These are phyloP conservation scores for Aureobasidium sp. DNA, from an alignment of 2,329 filamentous ascomycete species.

Conservation along the genomic window DNA sequence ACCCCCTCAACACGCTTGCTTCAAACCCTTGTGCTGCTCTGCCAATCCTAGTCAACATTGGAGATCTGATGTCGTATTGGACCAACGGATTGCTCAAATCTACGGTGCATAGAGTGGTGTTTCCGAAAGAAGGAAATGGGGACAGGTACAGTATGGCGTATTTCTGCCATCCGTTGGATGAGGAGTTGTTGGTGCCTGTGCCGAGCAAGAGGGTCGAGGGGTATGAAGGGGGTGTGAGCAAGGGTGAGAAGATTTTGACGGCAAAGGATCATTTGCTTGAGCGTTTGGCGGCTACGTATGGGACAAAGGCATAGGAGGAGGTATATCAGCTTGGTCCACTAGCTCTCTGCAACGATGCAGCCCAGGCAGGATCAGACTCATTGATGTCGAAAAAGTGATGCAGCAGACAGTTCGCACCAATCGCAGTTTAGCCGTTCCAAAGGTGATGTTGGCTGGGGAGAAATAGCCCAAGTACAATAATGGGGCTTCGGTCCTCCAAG, in stretches of 20 bases:
- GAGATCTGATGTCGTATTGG: constrained; percentile 74
- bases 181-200: constrained; percentile 47
- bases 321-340: no score
- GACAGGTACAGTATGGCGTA: constrained; percentile 55
- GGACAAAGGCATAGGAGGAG: constrained; percentile 28
- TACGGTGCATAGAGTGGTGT: constrained; percentile 83
- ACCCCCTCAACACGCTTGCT: constrained; percentile 25
- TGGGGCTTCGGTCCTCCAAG: no score
- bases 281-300: constrained; percentile 54
- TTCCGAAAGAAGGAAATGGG: constrained; percentile 40
- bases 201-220: constrained; percentile 45
- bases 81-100: constrained; percentile 80
- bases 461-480: no score
- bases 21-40: constrained; percentile 12
- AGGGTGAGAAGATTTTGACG: constrained; percentile 45
- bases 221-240: constrained; percentile 32
- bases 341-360: no score
- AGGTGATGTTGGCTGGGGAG: no score
- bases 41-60: constrained; percentile 68
- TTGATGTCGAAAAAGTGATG: no score
- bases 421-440: no score
- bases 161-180: constrained; percentile 56
- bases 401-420: no score
- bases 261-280: constrained; percentile 53
- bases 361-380: no score